Percentiles rank a stretch among this genome's conserved stretches.
These are phyloP conservation scores for Pterocarpus santalinus DNA, from an alignment of 306 rosid genomes.

Conservation along the genomic window DNA sequence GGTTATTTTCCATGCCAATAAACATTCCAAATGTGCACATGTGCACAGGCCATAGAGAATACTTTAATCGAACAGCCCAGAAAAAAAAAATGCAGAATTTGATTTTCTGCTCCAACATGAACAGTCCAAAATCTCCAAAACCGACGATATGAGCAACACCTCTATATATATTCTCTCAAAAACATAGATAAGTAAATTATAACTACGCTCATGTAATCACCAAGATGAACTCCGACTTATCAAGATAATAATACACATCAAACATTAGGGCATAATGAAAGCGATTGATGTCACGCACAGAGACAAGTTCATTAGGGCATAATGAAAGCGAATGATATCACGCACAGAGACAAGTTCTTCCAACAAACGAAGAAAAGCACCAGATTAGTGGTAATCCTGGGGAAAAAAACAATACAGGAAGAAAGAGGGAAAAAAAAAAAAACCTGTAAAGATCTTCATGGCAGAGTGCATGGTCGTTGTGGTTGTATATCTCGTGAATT, in stretches of 20 bases:
- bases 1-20: background rate
- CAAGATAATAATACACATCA: constrained; percentile 10
- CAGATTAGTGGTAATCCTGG: background rate
- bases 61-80: background rate
- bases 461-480: constrained; percentile 93
- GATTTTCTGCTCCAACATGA: constrained; percentile 7
- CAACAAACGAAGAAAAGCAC: constrained; percentile 5
- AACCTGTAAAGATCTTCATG: constrained; percentile 81
- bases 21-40: constrained; percentile 8
- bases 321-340: background rate
- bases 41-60: background rate
- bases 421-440: constrained; percentile 48
- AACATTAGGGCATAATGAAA: background rate
- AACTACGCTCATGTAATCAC: background rate
- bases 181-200: background rate
- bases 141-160: background rate
- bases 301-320: background rate
- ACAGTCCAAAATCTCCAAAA: constrained; percentile 32
- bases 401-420: background rate
- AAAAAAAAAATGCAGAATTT: background rate
- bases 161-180: background rate
- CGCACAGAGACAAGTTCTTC: background rate
- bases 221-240: constrained; percentile 10
- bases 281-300: background rate
- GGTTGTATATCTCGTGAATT: constrained; percentile 90